These are phyloP conservation scores for Schizothecium vesticola DNA, from an alignment of 495 filamentous ascomycete species.

Conservation along the genomic window DNA sequence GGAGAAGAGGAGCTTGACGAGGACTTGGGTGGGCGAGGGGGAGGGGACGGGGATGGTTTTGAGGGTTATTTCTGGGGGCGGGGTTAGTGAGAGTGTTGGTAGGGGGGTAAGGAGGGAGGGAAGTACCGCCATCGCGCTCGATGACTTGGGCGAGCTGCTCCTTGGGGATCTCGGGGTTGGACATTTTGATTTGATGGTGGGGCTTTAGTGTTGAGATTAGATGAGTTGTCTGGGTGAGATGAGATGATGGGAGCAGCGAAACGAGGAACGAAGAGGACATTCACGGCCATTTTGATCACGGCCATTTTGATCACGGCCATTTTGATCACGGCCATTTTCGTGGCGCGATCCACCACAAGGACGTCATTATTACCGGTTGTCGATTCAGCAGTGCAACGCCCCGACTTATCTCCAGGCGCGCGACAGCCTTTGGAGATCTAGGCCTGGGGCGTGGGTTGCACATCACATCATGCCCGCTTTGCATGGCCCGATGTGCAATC, in stretches of 20 bases:
- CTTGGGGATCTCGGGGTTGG: slow-evolving; percentile 49
- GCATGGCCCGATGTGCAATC: background rate
- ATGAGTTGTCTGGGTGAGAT: background rate
- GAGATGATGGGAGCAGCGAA: background rate
- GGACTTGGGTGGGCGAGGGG: slow-evolving; percentile 75
- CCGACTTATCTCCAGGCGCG: background rate
- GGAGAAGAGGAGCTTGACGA: slow-evolving; percentile 81
- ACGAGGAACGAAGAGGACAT: no score
- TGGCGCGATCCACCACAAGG: background rate
- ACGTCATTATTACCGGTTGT: background rate
- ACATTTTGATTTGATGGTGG: background rate
- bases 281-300: background rate
- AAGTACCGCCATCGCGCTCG: slow-evolving; percentile 62
- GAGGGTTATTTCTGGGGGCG: slow-evolving; percentile 45
- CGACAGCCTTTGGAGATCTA: no score
- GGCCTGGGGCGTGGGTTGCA: background rate
- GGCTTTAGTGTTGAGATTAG: background rate
- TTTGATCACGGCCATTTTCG: background rate
- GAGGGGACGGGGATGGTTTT: slow-evolving; percentile 73
- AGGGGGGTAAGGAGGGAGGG: slow-evolving; percentile 7
- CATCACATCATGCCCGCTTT: background rate
- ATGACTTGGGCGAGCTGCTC: slow-evolving; percentile 81
- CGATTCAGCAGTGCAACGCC: background rate
- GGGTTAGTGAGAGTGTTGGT: slow-evolving; percentile 8
- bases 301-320: no score